Evolutionary conservation across 2,329 filamentous ascomycete genomes (phyloP).

Genomic region (Ciborinia camelliae): DNA sequence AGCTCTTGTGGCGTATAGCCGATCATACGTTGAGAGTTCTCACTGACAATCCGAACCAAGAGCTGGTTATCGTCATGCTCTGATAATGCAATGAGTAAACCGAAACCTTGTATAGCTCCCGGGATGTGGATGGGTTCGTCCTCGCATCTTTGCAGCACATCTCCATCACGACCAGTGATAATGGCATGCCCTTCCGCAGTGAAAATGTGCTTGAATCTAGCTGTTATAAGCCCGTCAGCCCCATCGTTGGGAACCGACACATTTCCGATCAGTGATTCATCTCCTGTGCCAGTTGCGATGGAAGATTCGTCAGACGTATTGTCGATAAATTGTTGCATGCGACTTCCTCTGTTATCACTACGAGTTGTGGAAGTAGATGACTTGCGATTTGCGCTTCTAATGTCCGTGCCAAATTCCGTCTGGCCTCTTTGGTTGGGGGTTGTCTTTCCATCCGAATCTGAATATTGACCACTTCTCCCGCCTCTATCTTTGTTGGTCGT

Average conservation of each 20-base stretch:
- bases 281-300: constrained; percentile 16
- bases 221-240: constrained; percentile 51
- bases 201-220: constrained; percentile 73
- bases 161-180: constrained; percentile 73
- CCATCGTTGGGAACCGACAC: constrained; percentile 16
- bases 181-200: constrained; percentile 78
- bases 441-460: constrained; percentile 10
- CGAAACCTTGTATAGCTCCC: constrained; percentile 60
- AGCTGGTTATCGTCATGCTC: constrained; percentile 68
- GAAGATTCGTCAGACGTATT: constrained; percentile 31
- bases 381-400: constrained; percentile 20
- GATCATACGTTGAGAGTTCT: constrained; percentile 73
- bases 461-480: neutral
- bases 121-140: constrained; percentile 86
- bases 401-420: neutral
- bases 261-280: constrained; percentile 12
- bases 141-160: constrained; percentile 74
- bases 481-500: constrained; percentile 7
- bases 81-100: constrained; percentile 69
- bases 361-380: constrained; percentile 20
- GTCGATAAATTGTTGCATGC: constrained; percentile 32
- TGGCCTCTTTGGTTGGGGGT: constrained; percentile 1
- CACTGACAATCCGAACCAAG: constrained; percentile 70
- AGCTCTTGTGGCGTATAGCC: constrained; percentile 75
- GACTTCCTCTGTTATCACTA: constrained; percentile 22